Evolutionary conservation across 768 basidiomycete genomes (phyloP).

Genomic region (Mycena capillaripes): DNA sequence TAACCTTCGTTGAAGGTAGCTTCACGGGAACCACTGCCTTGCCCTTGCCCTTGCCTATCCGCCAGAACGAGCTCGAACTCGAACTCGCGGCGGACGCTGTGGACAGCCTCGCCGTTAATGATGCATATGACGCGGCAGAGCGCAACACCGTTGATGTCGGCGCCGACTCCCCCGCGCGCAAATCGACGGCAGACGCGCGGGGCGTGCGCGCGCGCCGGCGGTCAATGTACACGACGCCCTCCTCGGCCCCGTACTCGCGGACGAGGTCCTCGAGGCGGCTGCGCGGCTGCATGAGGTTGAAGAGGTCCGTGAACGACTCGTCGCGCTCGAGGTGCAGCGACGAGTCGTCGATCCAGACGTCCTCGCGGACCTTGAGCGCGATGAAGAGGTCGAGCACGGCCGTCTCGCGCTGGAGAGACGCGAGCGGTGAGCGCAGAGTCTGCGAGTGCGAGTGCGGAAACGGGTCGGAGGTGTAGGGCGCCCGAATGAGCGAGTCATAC

Average conservation of each 20-base stretch:
- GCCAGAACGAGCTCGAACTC: slow-evolving; percentile 29
- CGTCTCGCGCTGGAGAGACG: slow-evolving; percentile 78
- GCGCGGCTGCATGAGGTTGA: slow-evolving; percentile 82
- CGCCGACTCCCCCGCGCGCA: not conserved
- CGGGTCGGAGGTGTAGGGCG: slow-evolving; percentile 83
- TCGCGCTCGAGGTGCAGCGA: slow-evolving; percentile 81
- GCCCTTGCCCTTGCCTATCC: slow-evolving; percentile 21
- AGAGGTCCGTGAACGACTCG: slow-evolving; percentile 84
- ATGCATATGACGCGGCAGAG: slow-evolving; percentile 34
- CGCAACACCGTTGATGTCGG: slow-evolving; percentile 32
- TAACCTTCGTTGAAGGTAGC: slow-evolving; percentile 31
- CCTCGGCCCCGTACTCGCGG: slow-evolving; percentile 53
- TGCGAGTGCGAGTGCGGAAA: slow-evolving; percentile 64
- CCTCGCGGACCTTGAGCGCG: slow-evolving; percentile 83
- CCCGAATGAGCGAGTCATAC: slow-evolving; percentile 75
- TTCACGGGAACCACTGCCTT: slow-evolving; percentile 7
- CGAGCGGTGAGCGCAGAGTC: slow-evolving; percentile 40
- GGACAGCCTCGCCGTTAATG: slow-evolving; percentile 26
- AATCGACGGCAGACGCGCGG: slow-evolving; percentile 13
- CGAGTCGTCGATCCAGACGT: slow-evolving; percentile 80
- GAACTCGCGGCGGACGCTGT: not conserved
- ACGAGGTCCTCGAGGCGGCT: slow-evolving; percentile 83
- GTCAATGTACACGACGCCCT: slow-evolving; percentile 55
- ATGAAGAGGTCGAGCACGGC: slow-evolving; percentile 83
- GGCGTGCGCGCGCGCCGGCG: slow-evolving; percentile 27